Percentiles rank a stretch among this genome's conserved stretches.
These are phyloP conservation scores for Thalassiosira profunda DNA, from an alignment of 108 stramenopile genomes.

Conservation along the genomic window DNA sequence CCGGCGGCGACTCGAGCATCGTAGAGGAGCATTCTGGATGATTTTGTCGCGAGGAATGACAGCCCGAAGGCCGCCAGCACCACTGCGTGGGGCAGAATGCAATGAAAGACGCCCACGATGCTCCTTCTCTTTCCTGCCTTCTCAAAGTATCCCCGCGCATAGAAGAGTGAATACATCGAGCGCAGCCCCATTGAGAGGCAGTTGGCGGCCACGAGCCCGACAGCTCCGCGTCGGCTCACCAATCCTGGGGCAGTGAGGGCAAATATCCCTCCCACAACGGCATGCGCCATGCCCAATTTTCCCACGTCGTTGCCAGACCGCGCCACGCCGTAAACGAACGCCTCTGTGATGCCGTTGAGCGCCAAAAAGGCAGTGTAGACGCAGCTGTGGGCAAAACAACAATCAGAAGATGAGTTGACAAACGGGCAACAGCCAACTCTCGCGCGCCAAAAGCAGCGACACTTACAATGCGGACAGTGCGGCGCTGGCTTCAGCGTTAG, in stretches of 20 bases:
- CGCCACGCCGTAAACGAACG: conserved; percentile 90
- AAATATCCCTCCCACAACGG: conserved; percentile 71
- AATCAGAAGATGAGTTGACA: background rate
- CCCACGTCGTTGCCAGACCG: conserved; percentile 64
- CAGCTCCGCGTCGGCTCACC: conserved; percentile 58
- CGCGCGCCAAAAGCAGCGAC: background rate
- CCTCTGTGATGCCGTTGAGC: conserved; percentile 95
- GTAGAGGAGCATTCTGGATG: conserved; percentile 21
- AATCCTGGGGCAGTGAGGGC: conserved; percentile 63
- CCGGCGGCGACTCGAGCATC: conserved; percentile 28
- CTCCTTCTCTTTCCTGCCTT: background rate
- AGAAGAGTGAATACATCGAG: conserved; percentile 67
- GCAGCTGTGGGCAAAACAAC: conserved; percentile 49
- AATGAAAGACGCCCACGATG: background rate
- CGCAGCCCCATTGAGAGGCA: conserved; percentile 78
- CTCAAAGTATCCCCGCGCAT: conserved; percentile 69
- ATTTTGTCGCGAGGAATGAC: conserved; percentile 47
- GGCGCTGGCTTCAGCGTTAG: conserved; percentile 67
- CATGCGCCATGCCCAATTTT: conserved; percentile 66
- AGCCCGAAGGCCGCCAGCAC: conserved; percentile 53
- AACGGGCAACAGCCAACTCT: background rate
- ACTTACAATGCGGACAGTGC: conserved; percentile 74
- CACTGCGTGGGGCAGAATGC: conserved; percentile 61
- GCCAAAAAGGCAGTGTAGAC: conserved; percentile 93
- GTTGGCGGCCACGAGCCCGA: conserved; percentile 82